These are phyloP conservation scores for Populus tremula DNA, from an alignment of 345 rosid genomes.

Conservation along the genomic window DNA sequence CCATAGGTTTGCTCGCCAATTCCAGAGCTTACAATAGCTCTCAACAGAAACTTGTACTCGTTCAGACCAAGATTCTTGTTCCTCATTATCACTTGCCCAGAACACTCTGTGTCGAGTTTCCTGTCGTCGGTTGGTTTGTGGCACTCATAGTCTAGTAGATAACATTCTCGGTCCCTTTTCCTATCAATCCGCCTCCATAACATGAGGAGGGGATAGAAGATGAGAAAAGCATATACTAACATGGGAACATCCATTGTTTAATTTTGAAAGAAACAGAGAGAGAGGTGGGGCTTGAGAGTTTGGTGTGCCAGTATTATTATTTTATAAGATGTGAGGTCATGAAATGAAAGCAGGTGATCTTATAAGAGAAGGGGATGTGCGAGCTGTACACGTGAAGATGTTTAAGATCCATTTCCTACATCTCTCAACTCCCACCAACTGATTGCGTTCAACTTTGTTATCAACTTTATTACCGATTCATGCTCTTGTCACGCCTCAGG, in stretches of 20 bases:
- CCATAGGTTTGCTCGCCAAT: conserved; percentile 47
- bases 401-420: conserved; percentile 7
- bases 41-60: conserved; percentile 49
- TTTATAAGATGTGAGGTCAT: conserved; percentile 9
- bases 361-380: neutral
- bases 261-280: neutral
- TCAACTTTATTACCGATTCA: conserved; percentile 23
- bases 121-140: conserved; percentile 43
- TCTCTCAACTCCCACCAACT: conserved; percentile 48
- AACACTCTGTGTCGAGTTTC: conserved; percentile 34
- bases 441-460: conserved; percentile 8
- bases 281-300: neutral
- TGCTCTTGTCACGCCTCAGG: neutral
- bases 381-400: conserved; percentile 33
- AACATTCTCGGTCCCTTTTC: conserved; percentile 34
- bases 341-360: neutral
- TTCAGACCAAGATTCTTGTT: conserved; percentile 39
- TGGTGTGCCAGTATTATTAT: neutral
- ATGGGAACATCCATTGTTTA: conserved; percentile 31
- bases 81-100: conserved; percentile 38
- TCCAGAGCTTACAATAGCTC: conserved; percentile 48
- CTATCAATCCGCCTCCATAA: conserved; percentile 25
- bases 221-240: conserved; percentile 23
- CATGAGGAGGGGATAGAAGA: conserved; percentile 22
- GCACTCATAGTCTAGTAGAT: conserved; percentile 45